phyloP scores from a whole-genome alignment of 2,329 filamentous ascomycete species.

The Colletotrichum lupini region DNA sequence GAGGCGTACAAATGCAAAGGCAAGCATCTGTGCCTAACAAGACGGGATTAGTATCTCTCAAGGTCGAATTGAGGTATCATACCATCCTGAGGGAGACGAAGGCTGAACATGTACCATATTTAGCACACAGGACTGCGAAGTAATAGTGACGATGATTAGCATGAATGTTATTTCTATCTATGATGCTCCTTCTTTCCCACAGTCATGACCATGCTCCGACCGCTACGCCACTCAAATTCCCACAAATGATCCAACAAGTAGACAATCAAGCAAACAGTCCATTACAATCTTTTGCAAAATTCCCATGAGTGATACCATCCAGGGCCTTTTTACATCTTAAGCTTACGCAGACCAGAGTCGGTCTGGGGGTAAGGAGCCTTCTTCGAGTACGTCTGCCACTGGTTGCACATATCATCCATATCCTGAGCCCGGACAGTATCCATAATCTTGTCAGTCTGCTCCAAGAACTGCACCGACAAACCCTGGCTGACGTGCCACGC shows the following conservation, averaged over 20 bases:
- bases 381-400: conserved; percentile 18
- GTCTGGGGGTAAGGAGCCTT: conserved; percentile 11
- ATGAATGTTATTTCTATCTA: conserved; percentile 17
- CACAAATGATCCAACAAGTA: background rate
- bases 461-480: conserved; percentile 64
- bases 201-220: conserved; percentile 15
- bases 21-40: too few relatives aligned
- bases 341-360: conserved; percentile 21
- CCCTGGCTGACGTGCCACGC: conserved; percentile 61
- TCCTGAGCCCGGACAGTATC: conserved; percentile 6
- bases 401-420: conserved; percentile 14
- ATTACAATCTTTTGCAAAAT: background rate
- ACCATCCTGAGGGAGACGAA: too few relatives aligned
- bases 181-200: conserved; percentile 22
- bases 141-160: background rate
- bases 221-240: background rate
- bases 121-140: too few relatives aligned
- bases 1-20: too few relatives aligned
- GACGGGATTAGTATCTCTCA: too few relatives aligned
- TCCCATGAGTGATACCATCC: too few relatives aligned
- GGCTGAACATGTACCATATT: too few relatives aligned
- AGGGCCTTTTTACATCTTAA: background rate
- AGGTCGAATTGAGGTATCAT: too few relatives aligned
- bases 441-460: conserved; percentile 39
- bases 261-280: background rate